Evolutionary conservation across 306 rosid genomes (phyloP), one percentile per base, ranked within the genome.

Genomic region (Gastrolobium villosum): DNA sequence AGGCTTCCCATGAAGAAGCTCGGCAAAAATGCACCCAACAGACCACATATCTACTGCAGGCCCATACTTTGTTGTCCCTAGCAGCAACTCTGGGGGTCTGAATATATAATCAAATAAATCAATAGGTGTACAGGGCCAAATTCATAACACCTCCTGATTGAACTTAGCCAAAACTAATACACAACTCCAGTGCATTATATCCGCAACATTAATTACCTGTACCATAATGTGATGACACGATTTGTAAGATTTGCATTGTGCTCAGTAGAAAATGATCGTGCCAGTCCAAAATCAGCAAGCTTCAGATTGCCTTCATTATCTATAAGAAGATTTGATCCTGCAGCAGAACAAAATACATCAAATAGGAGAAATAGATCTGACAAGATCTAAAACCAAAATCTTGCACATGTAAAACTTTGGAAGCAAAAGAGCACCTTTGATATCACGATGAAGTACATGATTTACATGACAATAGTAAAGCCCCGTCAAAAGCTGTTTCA

Each of bases 1-100:
- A 49, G 93, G 91, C 66, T 86, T 86, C 71, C 93, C 96, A 52
- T 89, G 82, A 54, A 91, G 86, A 75, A 91, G 96, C 83, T 91
- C 96, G 5, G 90, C 96, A 66, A 91, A 91, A 78, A 89, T 91
- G 74, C 96, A 89, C 79, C 96, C 96, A 55, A 89, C 96, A 46
- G 96, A 91, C 96, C 96, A 91, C 93, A 91, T 86, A 49, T 91
- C 96, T 73, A 91, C 90, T 49, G 96, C 93, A 28, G 93, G 91
- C 45, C 93, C 96, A 74, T 91, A 91, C 82, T 81, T 89, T 7
- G 93, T 91, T 57, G 93, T 80, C 82, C 93, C 93, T 30, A 91
- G 85, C 28, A 91, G 86, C 82, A 91, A 84, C 72, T 91, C 96
- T 2, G 93, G 96, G 64, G 96, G 96, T 81, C 93, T 91, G 86